Base-by-base conservation (phyloP, 2,329 filamentous ascomycete species). In the Hymenoscyphus fraxineus region DNA sequence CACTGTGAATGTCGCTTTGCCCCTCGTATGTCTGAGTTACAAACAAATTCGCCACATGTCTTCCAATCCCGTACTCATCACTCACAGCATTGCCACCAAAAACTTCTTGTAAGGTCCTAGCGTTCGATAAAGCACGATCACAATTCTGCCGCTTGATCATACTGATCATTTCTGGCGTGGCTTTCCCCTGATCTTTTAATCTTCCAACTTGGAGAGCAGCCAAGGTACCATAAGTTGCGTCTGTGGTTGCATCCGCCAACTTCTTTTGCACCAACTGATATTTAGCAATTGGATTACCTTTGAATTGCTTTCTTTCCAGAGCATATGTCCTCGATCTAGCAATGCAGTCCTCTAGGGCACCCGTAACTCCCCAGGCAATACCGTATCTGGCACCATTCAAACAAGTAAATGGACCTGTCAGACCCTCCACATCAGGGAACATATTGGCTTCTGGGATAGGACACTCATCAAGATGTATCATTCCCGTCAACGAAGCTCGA, bases 231-330 rank as follows among this genome's bases (percentile, higher is more conserved):
- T 91, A 98, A 1, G 93, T 90, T 1, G 91, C 92, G 77, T 99
- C 95, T 0, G 94, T 97, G 3, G 86, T 83, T 1, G 95, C 95
- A 77, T 99, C 95, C 0, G 94, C 90, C 67, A 99, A 82, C 82
- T 99, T 99, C 86, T 97, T 97, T 82, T 99, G 95, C 61, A 99
- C 85, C 15, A 99, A 87, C 80, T 99, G 95, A 76, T 99, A 99
- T 77, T 91, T 96, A 51, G 94, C 95, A 61, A 99, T 83, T 0
- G 94, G 93, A 77, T 98, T 98, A 59, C 88, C 88, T 81, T 96
- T 96, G 85, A 99, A 99, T 78, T 99, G 95, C 79, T 90, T 94
- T 68, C 95, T 85, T 77, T 97, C 93, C 60, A 99, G 80, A n/a
- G 93, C 87, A 76, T 99, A 99, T 13, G 88, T 87, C 67, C 94